phyloP scores from a whole-genome alignment of 345 rosid genomes.

The Angophora floribunda region DNA sequence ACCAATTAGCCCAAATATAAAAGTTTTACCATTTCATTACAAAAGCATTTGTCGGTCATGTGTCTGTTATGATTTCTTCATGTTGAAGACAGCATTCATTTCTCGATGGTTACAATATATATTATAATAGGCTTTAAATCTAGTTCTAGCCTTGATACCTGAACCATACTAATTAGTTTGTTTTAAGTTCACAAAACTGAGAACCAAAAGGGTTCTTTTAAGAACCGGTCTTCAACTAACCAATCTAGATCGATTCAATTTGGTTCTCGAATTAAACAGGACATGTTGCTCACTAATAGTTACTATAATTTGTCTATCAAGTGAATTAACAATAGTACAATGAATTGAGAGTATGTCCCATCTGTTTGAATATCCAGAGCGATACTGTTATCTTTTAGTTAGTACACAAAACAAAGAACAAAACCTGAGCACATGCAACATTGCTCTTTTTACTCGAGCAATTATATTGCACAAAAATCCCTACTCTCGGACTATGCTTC shows the following conservation, averaged over 20 bases:
- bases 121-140: not conserved
- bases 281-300: not conserved
- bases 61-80: not conserved
- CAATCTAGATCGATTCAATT: not conserved
- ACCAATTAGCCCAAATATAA: not conserved
- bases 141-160: not conserved
- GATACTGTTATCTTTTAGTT: not conserved
- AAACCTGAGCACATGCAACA: not conserved
- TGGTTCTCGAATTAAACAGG: not conserved
- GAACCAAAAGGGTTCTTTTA: not conserved
- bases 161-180: not conserved
- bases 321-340: not conserved
- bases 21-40: not conserved
- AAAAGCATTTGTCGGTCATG: not conserved
- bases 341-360: not conserved
- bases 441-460: not conserved
- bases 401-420: not conserved
- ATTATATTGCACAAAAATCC: not conserved
- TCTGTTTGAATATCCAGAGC: not conserved
- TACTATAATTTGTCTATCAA: not conserved
- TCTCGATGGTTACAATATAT: not conserved
- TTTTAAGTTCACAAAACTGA: not conserved
- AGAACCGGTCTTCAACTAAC: not conserved
- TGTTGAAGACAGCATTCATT: not conserved
- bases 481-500: not conserved